Evolutionary conservation across 495 filamentous ascomycete species (phyloP), one percentile per base, ranked within the genome.

Genomic region (Tuber microsphaerosporum): DNA sequence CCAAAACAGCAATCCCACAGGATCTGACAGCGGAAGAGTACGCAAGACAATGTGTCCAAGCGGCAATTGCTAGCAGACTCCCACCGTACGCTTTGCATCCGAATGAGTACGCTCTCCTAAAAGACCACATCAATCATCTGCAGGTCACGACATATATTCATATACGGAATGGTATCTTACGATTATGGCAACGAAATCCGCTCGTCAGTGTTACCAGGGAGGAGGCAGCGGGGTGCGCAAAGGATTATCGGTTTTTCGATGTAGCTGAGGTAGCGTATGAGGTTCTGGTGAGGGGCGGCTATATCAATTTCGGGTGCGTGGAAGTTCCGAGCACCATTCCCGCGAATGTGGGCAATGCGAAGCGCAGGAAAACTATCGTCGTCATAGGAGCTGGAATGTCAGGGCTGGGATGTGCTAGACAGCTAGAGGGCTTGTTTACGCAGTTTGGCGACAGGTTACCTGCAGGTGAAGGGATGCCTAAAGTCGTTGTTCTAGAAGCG

Each of bases 91-190:
- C 91, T 22, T 85, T 99, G 22, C 94, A 97, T 84, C 87, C 86
- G n/a, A 89, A 91, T 74, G 95, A 99, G 82, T 94, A 97, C 83
- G 83, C 88, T 76, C 88, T 93, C 71, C 85, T 99, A 34, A 88
- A 91, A 74, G 86, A 92, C 51, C 89, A 95, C 83, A 89, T 99
- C 75, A 96, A 90, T 82, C 90, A 92, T 79, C 86, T 90, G 45
- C 94, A 99, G 81, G 93, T 98, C 73, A 97, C 95, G 16, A 91
- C 92, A n/a, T 99, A 98, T 83, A 85, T 99, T 44, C 97, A 97
- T 84, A 97, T 99, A 75, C 88, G 95, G 75, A 99, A 99, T 84
- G 93, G 94, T 6, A 97, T 98, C 77, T 85, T 99, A 42, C 88
- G 96, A 73, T 85, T 98, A 51, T 99, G 94, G 94, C 89, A 92